Conservation (phyloP, 1,139 yeast genomes). For the Pichia sp. region DNA sequence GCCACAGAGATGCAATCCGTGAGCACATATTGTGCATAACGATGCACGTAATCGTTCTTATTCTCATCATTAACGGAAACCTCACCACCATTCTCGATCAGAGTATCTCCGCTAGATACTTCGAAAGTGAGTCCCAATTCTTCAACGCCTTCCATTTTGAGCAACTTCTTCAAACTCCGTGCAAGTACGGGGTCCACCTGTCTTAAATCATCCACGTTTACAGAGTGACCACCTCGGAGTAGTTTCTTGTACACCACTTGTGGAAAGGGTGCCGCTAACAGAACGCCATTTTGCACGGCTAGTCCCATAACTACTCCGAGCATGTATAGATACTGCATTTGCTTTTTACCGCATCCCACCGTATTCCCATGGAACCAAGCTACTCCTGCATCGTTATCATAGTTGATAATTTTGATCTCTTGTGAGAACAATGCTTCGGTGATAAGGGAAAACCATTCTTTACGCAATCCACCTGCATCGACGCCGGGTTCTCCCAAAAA, state of each 20-base stretch:
- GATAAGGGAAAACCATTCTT: conserved; percentile 84
- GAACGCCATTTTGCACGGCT: conserved; percentile 86
- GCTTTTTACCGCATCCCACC: conserved; percentile 24
- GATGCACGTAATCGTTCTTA: conserved; percentile 51
- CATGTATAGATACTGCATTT: conserved; percentile 61
- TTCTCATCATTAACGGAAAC: conserved; percentile 50
- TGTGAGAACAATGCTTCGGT: conserved; percentile 66
- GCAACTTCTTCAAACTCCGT: conserved; percentile 45
- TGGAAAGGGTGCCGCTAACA: conserved; percentile 74
- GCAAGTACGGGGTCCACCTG: conserved; percentile 66
- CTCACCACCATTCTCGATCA: conserved; percentile 51
- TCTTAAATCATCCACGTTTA: conserved; percentile 55
- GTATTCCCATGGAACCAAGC: conserved; percentile 55
- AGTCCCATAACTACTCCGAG: conserved; percentile 83
- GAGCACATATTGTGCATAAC: conserved; percentile 55
- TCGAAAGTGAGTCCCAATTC: conserved; percentile 46
- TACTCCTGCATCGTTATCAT: conserved; percentile 60
- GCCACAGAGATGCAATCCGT: conserved; percentile 47
- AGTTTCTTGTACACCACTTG: conserved; percentile 68
- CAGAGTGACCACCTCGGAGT: conserved; percentile 36
- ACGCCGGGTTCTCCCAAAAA: conserved; percentile 85
- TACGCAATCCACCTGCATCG: conserved; percentile 90
- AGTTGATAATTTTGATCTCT: conserved; percentile 51
- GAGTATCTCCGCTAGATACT: conserved; percentile 34
- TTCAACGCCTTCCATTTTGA: conserved; percentile 30